Evolutionary conservation across 1,284 basidiomycete genomes (phyloP), one percentile per base, ranked within the genome.

Genomic region (Pholiota adiposa): DNA sequence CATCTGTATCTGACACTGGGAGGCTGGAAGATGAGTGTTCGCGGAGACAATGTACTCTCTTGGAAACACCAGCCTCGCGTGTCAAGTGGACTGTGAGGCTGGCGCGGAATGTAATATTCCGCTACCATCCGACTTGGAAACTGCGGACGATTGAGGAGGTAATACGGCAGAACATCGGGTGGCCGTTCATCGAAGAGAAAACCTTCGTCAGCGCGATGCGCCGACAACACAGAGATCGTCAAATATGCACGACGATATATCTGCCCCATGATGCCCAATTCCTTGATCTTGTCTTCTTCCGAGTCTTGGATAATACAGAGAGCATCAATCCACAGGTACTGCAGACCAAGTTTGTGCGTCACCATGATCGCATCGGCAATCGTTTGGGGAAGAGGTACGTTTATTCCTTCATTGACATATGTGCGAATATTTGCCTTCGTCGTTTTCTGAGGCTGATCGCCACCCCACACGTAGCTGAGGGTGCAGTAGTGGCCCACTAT

Each of bases 291-390:
- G 38, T 59, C 58, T 14, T 55, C 53, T 4, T 9, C 25, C 2
- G 53, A 59, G 43, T 59, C 58, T 46, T 59, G 58, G 14, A 59
- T 44, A 31, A 59, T 59, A n/a, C 58, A 59, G 4, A 59, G 52
- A 6, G 58, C 52, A 21, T 59, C 58, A 8, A 59, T 53, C 58
- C 58, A 59, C 12, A 59, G 44, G 31, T 54, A 59, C 8, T 43
- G 16, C 3, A 41, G 19, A 8, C 58, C 58, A 5, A 59, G 48
- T 9, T 51, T 55, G 25, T 59, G 6, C 36, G 58, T 59, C 16
- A 56, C 54, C 3, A 21, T 2, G 23, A 60, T 60, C 9, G 59
- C 59, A 23, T 60, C 59, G 5, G 53, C 31, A 23, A 60, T 60
- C 3, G 59, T 60, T 31, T 56, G 59, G 0, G 59, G 59, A 12